A percentile compares a stretch with the other conserved stretches of the same genome.
phyloP scores from a whole-genome alignment of 1,284 basidiomycete species.

The Ustilago bromivora region DNA sequence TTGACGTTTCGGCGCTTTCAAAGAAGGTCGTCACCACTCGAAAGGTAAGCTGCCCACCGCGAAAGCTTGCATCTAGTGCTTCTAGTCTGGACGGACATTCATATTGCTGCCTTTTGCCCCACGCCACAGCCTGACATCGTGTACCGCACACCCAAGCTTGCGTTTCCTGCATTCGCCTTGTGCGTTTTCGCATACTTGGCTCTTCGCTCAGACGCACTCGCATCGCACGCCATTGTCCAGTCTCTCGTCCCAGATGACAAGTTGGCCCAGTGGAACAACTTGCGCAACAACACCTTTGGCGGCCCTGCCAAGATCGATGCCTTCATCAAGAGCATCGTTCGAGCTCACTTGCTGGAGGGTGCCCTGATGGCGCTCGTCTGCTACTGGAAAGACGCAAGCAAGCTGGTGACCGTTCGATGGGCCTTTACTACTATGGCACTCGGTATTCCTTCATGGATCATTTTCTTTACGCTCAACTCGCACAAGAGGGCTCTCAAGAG shows the following conservation, averaged over 20 bases:
- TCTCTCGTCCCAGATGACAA: constrained; percentile 22
- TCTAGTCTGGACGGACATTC: background rate
- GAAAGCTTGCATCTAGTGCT: background rate
- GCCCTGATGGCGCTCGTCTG: constrained; percentile 35
- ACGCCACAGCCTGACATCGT: constrained; percentile 30
- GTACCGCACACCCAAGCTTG: constrained; percentile 40
- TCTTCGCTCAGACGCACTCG: constrained; percentile 39
- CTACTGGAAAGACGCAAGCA: constrained; percentile 40
- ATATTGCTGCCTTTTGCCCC: background rate
- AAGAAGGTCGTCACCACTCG: constrained; percentile 45
- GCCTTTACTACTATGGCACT: constrained; percentile 29
- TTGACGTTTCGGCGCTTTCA: constrained; percentile 36
- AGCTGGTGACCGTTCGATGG: constrained; percentile 39
- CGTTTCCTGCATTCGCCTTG: constrained; percentile 11
- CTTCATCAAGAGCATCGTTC: constrained; percentile 31
- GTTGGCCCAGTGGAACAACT: constrained; percentile 36
- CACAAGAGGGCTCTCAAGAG: constrained; percentile 27
- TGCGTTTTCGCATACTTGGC: constrained; percentile 22
- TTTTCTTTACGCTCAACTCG: constrained; percentile 54
- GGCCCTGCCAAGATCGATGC: constrained; percentile 40
- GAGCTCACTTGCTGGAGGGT: constrained; percentile 33
- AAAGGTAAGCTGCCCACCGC: constrained; percentile 18
- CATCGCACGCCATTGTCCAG: constrained; percentile 29
- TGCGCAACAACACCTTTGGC: constrained; percentile 39
- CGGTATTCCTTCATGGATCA: constrained; percentile 55